Percentiles rank a stretch among this genome's conserved stretches.
Conservation (phyloP, 768 basidiomycete species). For the Symmetrospora coprosmae region DNA sequence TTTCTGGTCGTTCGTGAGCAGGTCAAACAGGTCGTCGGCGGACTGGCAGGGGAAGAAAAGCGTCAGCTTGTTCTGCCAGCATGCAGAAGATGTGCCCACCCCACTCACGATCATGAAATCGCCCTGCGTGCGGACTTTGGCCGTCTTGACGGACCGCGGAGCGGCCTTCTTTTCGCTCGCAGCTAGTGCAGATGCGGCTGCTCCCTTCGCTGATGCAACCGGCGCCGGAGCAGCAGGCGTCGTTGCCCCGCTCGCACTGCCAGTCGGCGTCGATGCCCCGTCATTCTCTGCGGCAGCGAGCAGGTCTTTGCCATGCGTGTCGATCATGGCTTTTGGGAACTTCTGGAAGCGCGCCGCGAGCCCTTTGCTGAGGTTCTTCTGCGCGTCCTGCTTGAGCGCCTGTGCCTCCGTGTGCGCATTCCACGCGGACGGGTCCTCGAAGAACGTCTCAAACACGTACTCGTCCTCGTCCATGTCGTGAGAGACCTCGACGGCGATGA, state of each 20-base stretch:
- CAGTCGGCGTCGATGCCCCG: constrained; percentile 24
- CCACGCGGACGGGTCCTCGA: constrained; percentile 19
- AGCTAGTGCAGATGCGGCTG: constrained; percentile 1
- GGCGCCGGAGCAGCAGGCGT: neutral
- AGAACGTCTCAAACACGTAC: constrained; percentile 29
- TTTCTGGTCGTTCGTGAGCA: constrained; percentile 29
- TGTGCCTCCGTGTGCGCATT: constrained; percentile 27
- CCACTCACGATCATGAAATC: constrained; percentile 27
- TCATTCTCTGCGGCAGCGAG: constrained; percentile 19
- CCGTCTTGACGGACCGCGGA: constrained; percentile 16
- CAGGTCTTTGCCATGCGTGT: constrained; percentile 32
- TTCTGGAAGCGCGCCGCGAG: constrained; percentile 30
- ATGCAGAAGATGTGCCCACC: neutral
- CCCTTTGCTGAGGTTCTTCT: constrained; percentile 28
- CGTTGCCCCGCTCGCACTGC: neutral
- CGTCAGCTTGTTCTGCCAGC: neutral
- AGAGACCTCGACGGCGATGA: constrained; percentile 30
- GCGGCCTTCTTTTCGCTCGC: neutral
- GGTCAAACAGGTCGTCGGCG: constrained; percentile 30
- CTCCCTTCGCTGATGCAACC: neutral
- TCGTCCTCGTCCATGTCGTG: constrained; percentile 35
- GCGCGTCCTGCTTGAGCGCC: constrained; percentile 24
- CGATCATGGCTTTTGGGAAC: constrained; percentile 33
- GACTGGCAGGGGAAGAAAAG: constrained; percentile 1
- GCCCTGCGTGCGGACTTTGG: constrained; percentile 25